Base-by-base conservation (phyloP, 2,329 filamentous ascomycete genomes). In the Scedosporium dehoogii region DNA sequence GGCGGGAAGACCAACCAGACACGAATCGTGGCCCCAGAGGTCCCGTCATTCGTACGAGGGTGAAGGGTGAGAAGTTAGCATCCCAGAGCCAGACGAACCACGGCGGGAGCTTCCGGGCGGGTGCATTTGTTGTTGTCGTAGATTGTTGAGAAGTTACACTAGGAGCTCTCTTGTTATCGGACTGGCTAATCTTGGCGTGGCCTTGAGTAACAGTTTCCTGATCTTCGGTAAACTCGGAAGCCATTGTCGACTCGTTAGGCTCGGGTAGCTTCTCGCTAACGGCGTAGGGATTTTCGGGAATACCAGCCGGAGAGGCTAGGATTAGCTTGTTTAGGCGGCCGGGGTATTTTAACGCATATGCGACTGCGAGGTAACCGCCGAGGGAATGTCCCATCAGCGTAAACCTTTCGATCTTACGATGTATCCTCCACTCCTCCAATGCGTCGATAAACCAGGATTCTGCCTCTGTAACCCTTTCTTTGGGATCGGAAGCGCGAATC, bases 61-160 rank as follows among this genome's bases (percentile, higher is more conserved):
- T 93, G 74, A 99, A 99, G 6, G 94, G 94, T 0, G 92, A 97
- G 66, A 97, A 85, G 71, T 99, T 99, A 68, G 92, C 90, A 67
- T 99, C 94, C 94, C 94, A 99, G 4, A 99, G 84, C 76, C 92
- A 97, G 62, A 87, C 86, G 21, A 97, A 79, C 92, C 93, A 97
- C 73, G 88, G 86, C 0, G 92, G 91, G 2, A 94, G 74, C 2
- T 86, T 88, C 14, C 84, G 75, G 67, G 78, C 74, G 46, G 75
- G 76, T 16, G 76, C 71, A 62, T 72, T 72, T 41, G 70, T 72
- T 33, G 42, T 70, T 65, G 48, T 70, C 72, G 62, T 68, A 69
- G 60, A 75, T 76, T 29, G 73, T 75, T 72, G 23, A n/a, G 77
- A 75, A 62, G 82, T 62, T 63, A 65, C 60, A 25, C 60, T 41